Percentiles rank a stretch among this genome's conserved stretches.
These are phyloP conservation scores for Alternaria brassicicola DNA, from an alignment of 2,329 filamentous ascomycete genomes.

Conservation along the genomic window DNA sequence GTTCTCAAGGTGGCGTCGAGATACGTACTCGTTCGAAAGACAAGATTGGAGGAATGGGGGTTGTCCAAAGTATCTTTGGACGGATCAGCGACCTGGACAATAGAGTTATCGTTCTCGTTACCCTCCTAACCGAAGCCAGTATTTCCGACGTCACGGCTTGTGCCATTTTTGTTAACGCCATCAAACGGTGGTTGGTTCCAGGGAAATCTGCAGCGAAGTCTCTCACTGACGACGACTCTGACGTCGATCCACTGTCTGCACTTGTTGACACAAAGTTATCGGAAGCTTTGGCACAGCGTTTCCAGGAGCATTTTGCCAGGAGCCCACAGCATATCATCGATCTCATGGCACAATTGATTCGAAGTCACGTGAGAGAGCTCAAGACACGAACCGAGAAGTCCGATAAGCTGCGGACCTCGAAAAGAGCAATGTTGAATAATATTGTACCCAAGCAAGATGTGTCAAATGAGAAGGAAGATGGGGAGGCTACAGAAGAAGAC, in stretches of 20 bases:
- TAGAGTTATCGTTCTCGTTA: conserved; percentile 32
- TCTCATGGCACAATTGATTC: conserved; percentile 66
- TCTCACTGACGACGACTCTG: conserved; percentile 38
- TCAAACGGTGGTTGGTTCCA: conserved; percentile 62
- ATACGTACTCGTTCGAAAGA: conserved; percentile 71
- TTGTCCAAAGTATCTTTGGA: conserved; percentile 71
- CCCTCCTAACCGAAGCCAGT: conserved; percentile 55
- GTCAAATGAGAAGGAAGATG: background rate
- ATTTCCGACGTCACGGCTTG: conserved; percentile 63
- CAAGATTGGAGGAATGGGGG: conserved; percentile 71
- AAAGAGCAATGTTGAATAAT: conserved; percentile 32
- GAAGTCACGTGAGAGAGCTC: conserved; percentile 50
- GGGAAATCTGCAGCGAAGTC: conserved; percentile 12
- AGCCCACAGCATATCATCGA: conserved; percentile 69
- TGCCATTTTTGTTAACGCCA: conserved; percentile 64
- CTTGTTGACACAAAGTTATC: conserved; percentile 67
- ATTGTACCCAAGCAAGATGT: conserved; percentile 28
- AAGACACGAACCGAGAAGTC: conserved; percentile 51
- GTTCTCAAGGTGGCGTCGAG: conserved; percentile 58
- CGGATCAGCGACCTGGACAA: conserved; percentile 38
- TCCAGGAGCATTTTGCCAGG: conserved; percentile 67
- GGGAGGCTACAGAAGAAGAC: conserved; percentile 35
- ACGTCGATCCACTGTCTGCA: conserved; percentile 53
- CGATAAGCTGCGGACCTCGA: conserved; percentile 25
- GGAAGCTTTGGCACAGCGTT: conserved; percentile 67